Evolutionary conservation across 176 grass and related monocot genomes (phyloP).

Genomic region (Eleusine coracana): DNA sequence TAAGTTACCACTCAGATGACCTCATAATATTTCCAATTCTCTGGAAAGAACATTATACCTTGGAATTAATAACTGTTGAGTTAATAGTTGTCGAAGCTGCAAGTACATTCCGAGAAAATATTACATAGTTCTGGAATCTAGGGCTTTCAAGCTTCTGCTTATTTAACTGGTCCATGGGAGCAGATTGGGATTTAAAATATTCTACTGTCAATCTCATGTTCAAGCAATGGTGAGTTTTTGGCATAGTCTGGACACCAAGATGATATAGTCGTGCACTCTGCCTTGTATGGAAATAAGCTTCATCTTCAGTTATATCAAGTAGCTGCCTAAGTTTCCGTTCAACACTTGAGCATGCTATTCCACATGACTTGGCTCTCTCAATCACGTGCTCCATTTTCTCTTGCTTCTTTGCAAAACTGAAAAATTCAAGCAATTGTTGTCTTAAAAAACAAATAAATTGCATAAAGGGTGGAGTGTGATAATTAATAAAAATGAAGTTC

Average conservation of each 20-base stretch:
- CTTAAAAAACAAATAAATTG: constrained; percentile 20
- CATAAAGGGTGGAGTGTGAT: no score
- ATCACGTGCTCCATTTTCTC: constrained; percentile 71
- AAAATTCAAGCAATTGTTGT: constrained; percentile 28
- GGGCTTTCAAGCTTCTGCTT: constrained; percentile 49
- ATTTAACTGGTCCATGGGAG: constrained; percentile 26
- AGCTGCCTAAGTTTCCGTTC: constrained; percentile 82
- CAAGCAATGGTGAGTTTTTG: constrained; percentile 84
- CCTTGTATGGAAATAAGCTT: constrained; percentile 85
- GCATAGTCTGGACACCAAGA: constrained; percentile 75
- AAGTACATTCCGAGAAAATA: constrained; percentile 78
- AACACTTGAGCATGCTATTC: constrained; percentile 75
- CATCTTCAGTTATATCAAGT: constrained; percentile 79
- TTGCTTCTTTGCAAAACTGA: constrained; percentile 68
- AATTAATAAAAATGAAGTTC: no score
- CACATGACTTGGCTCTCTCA: constrained; percentile 62
- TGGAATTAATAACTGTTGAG: constrained; percentile 69
- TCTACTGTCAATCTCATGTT: constrained; percentile 85
- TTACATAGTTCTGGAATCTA: constrained; percentile 57
- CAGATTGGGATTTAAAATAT: constrained; percentile 65
- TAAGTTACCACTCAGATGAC: constrained; percentile 25
- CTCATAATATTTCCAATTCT: constrained; percentile 4
- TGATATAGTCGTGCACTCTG: constrained; percentile 84
- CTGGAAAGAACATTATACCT: constrained; percentile 48
- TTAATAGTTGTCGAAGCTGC: constrained; percentile 78